These are phyloP conservation scores for Yamadazyma sp. DNA, from an alignment of 1,139 yeast genomes.

Conservation along the genomic window DNA sequence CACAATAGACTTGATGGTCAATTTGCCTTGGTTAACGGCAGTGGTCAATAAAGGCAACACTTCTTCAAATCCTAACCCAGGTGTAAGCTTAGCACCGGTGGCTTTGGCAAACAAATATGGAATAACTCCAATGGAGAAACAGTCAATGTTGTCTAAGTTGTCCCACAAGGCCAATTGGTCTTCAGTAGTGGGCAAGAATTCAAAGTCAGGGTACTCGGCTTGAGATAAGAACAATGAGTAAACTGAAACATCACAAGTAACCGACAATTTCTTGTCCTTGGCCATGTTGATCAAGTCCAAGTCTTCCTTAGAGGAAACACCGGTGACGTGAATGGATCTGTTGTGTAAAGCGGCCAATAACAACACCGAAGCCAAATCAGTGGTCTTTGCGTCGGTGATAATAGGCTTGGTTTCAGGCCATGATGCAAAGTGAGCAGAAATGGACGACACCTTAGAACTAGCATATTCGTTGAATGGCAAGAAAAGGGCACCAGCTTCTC, in stretches of 20 bases:
- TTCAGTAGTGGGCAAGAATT: slow-evolving; percentile 72
- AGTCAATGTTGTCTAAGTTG: slow-evolving; percentile 69
- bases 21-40: slow-evolving; percentile 73
- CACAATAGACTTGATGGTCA: slow-evolving; percentile 72
- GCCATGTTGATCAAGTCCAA: slow-evolving; percentile 82
- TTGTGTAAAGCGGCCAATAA: slow-evolving; percentile 85
- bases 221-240: slow-evolving; percentile 75
- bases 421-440: slow-evolving; percentile 73
- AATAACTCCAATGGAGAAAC: slow-evolving; percentile 81
- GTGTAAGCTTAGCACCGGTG: slow-evolving; percentile 54
- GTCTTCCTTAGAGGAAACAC: slow-evolving; percentile 79
- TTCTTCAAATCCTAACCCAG: slow-evolving; percentile 80
- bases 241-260: slow-evolving; percentile 89
- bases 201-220: slow-evolving; percentile 60
- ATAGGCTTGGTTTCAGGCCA: slow-evolving; percentile 90
- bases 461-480: slow-evolving; percentile 78
- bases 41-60: slow-evolving; percentile 78
- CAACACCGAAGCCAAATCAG: slow-evolving; percentile 88
- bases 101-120: slow-evolving; percentile 74
- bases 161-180: slow-evolving; percentile 87
- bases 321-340: slow-evolving; percentile 86
- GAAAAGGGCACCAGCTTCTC: slow-evolving; percentile 74
- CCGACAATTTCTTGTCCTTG: slow-evolving; percentile 75
- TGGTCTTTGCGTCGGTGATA: slow-evolving; percentile 87
- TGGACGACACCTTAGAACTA: slow-evolving; percentile 67